These are phyloP conservation scores for Crepidotus sp. DNA, from an alignment of 1,284 basidiomycete species.

Conservation along the genomic window DNA sequence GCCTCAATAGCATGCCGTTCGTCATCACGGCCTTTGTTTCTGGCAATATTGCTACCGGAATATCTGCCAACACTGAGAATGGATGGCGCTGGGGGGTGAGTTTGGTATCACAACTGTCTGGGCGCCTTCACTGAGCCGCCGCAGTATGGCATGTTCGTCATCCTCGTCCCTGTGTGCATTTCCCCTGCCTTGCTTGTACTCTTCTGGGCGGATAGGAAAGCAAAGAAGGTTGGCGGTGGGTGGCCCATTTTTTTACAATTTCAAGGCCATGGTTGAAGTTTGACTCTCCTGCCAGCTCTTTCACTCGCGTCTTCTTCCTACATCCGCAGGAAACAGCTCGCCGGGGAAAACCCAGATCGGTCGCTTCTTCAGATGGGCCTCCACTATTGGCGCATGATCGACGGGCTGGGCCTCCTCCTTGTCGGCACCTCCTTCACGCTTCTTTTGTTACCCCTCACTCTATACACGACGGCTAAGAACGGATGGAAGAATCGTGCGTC, in stretches of 20 bases:
- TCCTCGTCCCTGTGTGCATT: slow-evolving; percentile 23
- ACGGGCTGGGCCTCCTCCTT: slow-evolving; percentile 46
- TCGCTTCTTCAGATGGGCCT: slow-evolving; percentile 6
- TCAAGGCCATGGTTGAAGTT: background rate
- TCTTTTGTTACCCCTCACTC: slow-evolving; percentile 53
- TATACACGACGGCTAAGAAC: slow-evolving; percentile 31
- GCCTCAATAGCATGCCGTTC: slow-evolving; percentile 42
- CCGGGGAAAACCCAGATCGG: background rate
- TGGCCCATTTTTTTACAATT: background rate
- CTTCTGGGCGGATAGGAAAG: slow-evolving; percentile 38
- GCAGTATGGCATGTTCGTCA: slow-evolving; percentile 30
- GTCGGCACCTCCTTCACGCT: slow-evolving; percentile 44
- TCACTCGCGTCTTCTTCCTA: slow-evolving; percentile 28
- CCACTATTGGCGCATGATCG: slow-evolving; percentile 27
- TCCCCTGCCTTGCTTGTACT: slow-evolving; percentile 29
- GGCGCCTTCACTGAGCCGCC: background rate
- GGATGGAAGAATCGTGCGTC: slow-evolving; percentile 27
- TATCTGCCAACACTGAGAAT: slow-evolving; percentile 25
- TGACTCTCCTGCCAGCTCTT: slow-evolving; percentile 21
- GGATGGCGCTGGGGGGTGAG: slow-evolving; percentile 45
- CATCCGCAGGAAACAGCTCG: slow-evolving; percentile 21
- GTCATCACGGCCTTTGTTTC: slow-evolving; percentile 44
- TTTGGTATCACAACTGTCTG: background rate
- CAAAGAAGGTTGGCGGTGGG: slow-evolving; percentile 27
- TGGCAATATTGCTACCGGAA: slow-evolving; percentile 40